Evolutionary conservation across 768 basidiomycete species (phyloP).

Genomic region (Xerocomellus intermedius): DNA sequence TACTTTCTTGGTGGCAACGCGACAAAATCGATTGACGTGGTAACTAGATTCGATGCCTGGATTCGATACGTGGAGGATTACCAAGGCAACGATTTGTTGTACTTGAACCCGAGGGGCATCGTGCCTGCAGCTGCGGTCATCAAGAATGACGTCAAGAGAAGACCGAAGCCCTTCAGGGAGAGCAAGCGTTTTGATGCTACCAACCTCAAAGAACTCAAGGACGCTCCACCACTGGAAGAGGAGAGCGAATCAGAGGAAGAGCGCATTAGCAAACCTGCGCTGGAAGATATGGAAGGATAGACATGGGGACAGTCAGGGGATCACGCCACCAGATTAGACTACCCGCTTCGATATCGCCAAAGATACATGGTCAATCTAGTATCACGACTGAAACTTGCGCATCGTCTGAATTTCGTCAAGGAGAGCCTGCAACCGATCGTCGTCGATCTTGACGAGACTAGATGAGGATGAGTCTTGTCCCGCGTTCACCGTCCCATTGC

Average conservation of each 20-base stretch:
- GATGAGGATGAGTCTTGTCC: not conserved
- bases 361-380: not conserved
- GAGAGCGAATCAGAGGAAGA: conserved; percentile 47
- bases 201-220: conserved; percentile 31
- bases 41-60: conserved; percentile 78
- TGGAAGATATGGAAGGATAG: conserved; percentile 54
- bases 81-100: conserved; percentile 72
- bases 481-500: not conserved
- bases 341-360: conserved; percentile 3
- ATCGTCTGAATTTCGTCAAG: conserved; percentile 88
- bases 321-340: conserved; percentile 1
- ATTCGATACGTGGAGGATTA: conserved; percentile 74
- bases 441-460: conserved; percentile 85
- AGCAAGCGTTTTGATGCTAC: conserved; percentile 68
- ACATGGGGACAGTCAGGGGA: not conserved
- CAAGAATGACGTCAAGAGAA: conserved; percentile 49
- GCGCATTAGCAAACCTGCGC: conserved; percentile 38
- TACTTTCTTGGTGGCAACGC: not conserved
- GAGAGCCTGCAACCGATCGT: conserved; percentile 77
- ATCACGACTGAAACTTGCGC: conserved; percentile 82
- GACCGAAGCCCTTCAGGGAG: conserved; percentile 66
- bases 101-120: conserved; percentile 72
- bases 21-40: not conserved
- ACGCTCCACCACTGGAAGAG: conserved; percentile 30
- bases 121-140: conserved; percentile 73